Conservation (phyloP, 2,329 filamentous ascomycete species). For the Fusarium brachygibbosum region DNA sequence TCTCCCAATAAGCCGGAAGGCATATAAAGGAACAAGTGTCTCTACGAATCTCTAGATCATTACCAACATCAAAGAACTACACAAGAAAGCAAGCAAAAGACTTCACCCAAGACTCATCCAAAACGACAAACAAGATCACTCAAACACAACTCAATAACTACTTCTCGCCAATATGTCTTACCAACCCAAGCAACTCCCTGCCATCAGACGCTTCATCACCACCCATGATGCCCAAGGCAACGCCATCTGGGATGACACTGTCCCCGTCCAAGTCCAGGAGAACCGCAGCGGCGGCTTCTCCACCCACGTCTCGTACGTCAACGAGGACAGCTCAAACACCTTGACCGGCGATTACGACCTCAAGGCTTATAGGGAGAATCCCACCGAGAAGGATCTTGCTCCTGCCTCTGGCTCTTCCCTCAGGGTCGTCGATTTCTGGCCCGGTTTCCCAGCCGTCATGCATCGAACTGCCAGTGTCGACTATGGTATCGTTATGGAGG, state of each 20-base stretch:
- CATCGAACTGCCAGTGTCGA: constrained; percentile 46
- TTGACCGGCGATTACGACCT: constrained; percentile 35
- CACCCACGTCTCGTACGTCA: constrained; percentile 38
- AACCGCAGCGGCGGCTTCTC: constrained; percentile 39
- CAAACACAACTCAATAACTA: background rate
- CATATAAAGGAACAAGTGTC: constrained; percentile 20
- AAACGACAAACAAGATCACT: background rate
- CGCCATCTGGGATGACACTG: constrained; percentile 35
- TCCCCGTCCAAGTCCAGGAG: constrained; percentile 32
- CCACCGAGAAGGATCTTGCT: constrained; percentile 33
- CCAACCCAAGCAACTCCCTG: constrained; percentile 29
- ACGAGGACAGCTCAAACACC: constrained; percentile 29
- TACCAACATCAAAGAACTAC: background rate
- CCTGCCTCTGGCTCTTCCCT: constrained; percentile 38
- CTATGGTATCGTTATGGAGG: constrained; percentile 42
- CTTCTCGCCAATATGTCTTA: constrained; percentile 26
- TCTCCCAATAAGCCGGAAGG: background rate
- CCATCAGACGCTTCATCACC: constrained; percentile 42
- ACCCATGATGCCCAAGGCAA: constrained; percentile 38
- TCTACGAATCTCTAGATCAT: background rate
- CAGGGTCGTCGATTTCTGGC: constrained; percentile 44
- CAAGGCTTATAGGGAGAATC: constrained; percentile 36
- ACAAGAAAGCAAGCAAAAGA: background rate
- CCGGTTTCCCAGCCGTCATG: constrained; percentile 38
- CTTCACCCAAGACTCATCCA: background rate